Evolutionary conservation across 2,329 filamentous ascomycete genomes (phyloP).

Genomic region (Dothidotthia symphoricarpi): DNA sequence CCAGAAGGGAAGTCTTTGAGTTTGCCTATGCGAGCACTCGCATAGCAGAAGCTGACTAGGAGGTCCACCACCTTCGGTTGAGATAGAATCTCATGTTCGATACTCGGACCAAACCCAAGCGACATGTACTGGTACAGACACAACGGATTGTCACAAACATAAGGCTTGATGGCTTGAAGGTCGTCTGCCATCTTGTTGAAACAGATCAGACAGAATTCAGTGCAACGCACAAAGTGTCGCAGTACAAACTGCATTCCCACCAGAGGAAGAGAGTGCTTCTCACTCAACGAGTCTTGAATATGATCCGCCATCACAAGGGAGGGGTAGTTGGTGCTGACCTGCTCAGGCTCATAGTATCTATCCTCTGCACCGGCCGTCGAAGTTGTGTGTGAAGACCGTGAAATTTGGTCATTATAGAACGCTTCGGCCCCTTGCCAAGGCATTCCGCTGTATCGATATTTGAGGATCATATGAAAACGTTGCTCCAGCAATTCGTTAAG

Average conservation of each 20-base stretch:
- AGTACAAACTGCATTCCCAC: constrained; percentile 72
- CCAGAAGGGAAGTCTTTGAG: constrained; percentile 59
- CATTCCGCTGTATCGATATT: constrained; percentile 55
- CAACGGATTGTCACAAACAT: constrained; percentile 70
- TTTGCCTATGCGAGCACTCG: constrained; percentile 47
- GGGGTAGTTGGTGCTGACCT: constrained; percentile 42
- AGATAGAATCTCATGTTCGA: constrained; percentile 78
- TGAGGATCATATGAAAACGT: constrained; percentile 62
- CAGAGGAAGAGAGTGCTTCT: constrained; percentile 55
- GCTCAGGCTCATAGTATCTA: constrained; percentile 41
- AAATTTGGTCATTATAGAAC: constrained; percentile 52
- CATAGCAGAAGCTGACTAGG: constrained; percentile 77
- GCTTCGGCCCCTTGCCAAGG: constrained; percentile 68
- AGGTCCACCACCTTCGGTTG: constrained; percentile 84
- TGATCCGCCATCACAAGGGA: constrained; percentile 53
- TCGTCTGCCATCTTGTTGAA: constrained; percentile 65
- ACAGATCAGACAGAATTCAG: constrained; percentile 84
- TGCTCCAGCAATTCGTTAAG: constrained; percentile 67
- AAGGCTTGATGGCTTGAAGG: constrained; percentile 70
- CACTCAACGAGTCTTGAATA: constrained; percentile 35
- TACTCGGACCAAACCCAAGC: constrained; percentile 78
- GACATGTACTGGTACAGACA: constrained; percentile 88
- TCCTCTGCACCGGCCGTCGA: constrained; percentile 36
- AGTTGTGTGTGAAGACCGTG: constrained; percentile 23
- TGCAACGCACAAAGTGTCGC: constrained; percentile 74